Evolutionary conservation across 257 asterid genomes (phyloP).

Genomic region (Cordia subcordata): DNA sequence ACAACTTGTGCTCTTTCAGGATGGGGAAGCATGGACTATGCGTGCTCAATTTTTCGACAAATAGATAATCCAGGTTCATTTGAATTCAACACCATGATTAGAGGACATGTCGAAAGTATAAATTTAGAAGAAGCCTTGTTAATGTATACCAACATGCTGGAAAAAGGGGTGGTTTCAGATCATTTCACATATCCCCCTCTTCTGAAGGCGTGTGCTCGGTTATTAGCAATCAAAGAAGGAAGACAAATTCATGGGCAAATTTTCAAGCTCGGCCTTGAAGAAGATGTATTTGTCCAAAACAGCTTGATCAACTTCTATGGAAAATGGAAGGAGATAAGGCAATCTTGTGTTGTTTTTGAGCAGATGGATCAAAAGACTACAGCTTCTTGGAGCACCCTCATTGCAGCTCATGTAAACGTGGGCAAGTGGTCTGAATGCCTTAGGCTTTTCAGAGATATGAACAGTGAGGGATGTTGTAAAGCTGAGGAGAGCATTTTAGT

Average conservation of each 20-base stretch:
- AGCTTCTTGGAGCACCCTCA: slow-evolving; percentile 89
- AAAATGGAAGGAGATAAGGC: slow-evolving; percentile 42
- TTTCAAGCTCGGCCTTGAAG: slow-evolving; percentile 46
- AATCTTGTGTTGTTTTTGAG: slow-evolving; percentile 41
- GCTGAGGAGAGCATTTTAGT: slow-evolving; percentile 82
- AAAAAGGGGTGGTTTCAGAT: slow-evolving; percentile 49
- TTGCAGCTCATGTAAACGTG: slow-evolving; percentile 52
- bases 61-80: slow-evolving; percentile 54
- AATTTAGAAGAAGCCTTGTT: slow-evolving; percentile 36
- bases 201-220: slow-evolving; percentile 51
- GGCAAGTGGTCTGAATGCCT: slow-evolving; percentile 69
- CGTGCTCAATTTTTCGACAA: slow-evolving; percentile 56
- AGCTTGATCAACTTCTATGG: slow-evolving; percentile 79
- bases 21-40: slow-evolving; percentile 90
- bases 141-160: slow-evolving; percentile 55
- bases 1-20: slow-evolving; percentile 70
- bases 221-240: slow-evolving; percentile 35
- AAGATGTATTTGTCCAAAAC: slow-evolving; percentile 62
- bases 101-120: slow-evolving; percentile 52
- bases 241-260: slow-evolving; percentile 69
- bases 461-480: slow-evolving; percentile 35
- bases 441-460: slow-evolving; percentile 43
- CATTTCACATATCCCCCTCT: slow-evolving; percentile 62
- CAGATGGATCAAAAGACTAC: slow-evolving; percentile 47
- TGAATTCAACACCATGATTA: slow-evolving; percentile 61